Evolutionary conservation across 306 rosid genomes (phyloP), one percentile per base, ranked within the genome.

Genomic region (Vigna angularis): DNA sequence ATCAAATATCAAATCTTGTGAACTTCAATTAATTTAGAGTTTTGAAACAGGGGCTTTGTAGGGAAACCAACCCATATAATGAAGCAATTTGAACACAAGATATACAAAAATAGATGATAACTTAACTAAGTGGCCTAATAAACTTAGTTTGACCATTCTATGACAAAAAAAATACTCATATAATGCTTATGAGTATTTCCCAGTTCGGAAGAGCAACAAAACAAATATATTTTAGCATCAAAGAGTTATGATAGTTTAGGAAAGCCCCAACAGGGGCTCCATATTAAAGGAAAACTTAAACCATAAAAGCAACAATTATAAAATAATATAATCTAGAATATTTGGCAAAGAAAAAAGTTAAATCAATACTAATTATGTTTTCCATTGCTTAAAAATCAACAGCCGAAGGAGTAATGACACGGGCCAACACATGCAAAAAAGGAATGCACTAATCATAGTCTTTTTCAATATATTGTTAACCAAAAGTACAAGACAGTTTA

Each of bases 1-100:
- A 38, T 66, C 52, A 50, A 72, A 57, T 24, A 71, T 62, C 75
- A 74, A 50, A 79, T 7, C 55, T 18, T 18, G 2, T 9, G 2
- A 55, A 55, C 32, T 55, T 55, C 66, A 62, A 28, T 62, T 34
- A 9, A 34, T 62, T 32, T 3, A 15, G 68, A 62, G 47, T 11
- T 30, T 62, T 30, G 22, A 13, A 30, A 20, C 18, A 59, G 4
- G 30, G 12, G 22, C 5, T 32, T 61, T 62, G 22, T 15, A 62
- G 68, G 2, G 47, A 63, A 34, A 63, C 48, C n/a, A 63, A 63
- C 36, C 47, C 14, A 16, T 34, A 63, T 7, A 13, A 63, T n/a
- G 14, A 34, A 63, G 69, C 26, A 63, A n/a, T 32, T 62, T 62
- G 6, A 62, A 62, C 9, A 36, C 4, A 36, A 64, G 48, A 64